Conservation (phyloP, 441 rosid species). For the Raphanus hybrid region DNA sequence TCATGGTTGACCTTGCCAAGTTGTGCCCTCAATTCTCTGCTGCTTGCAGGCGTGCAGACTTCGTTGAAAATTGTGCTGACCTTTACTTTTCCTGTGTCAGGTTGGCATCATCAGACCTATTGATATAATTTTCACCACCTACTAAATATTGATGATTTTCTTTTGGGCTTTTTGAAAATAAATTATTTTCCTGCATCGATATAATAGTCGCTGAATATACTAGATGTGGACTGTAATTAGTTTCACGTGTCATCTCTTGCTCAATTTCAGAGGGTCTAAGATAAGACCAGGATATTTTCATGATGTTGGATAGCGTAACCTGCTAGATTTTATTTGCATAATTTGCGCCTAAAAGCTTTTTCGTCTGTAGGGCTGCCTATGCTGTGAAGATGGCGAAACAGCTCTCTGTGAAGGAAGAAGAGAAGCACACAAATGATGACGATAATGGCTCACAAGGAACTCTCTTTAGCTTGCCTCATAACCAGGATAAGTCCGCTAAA, state of each 20-base stretch:
- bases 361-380: conserved; percentile 82
- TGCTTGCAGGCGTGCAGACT: conserved; percentile 92
- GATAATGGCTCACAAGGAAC: conserved; percentile 87
- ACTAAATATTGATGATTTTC: conserved; percentile 23
- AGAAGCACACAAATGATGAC: conserved; percentile 77
- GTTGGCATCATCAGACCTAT: conserved; percentile 56
- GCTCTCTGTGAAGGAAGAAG: conserved; percentile 79
- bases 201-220: conserved; percentile 1
- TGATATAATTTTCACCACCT: conserved; percentile 31
- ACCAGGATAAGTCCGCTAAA: conserved; percentile 81
- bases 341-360: conserved; percentile 24
- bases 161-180: conserved; percentile 18
- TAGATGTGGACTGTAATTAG: conserved; percentile 13
- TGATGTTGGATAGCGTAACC: conserved; percentile 27
- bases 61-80: conserved; percentile 94
- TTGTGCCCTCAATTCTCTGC: conserved; percentile 97
- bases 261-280: conserved; percentile 26
- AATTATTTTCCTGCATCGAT: conserved; percentile 4
- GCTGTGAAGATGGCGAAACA: conserved; percentile 91
- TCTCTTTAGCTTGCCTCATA: conserved; percentile 85
- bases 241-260: conserved; percentile 24
- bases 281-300: conserved; percentile 8
- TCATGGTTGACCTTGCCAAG: conserved; percentile 99
- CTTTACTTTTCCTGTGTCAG: conserved; percentile 98
- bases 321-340: conserved; percentile 23